A percentile compares a stretch with the other conserved stretches of the same genome.
Evolutionary conservation across 441 rosid genomes (phyloP).

Genomic region (Gossypium davidsonii): DNA sequence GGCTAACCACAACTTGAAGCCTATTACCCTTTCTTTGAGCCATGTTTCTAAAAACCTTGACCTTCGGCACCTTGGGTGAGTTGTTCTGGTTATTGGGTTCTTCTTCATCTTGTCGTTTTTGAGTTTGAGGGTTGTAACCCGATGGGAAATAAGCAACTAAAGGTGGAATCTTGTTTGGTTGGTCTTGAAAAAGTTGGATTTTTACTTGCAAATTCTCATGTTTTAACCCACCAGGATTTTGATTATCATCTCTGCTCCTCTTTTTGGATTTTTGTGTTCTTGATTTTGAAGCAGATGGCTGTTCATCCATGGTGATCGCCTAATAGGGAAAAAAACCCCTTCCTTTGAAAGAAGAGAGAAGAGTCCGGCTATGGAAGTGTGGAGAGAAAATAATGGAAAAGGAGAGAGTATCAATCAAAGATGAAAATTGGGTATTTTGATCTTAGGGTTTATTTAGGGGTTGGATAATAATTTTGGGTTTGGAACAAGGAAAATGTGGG

Average conservation of each 20-base stretch:
- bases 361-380: neutral
- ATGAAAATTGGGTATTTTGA: neutral
- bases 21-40: constrained; percentile 34
- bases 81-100: neutral
- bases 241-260: constrained; percentile 19
- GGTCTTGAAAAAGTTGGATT: constrained; percentile 35
- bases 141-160: constrained; percentile 75
- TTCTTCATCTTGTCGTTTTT: neutral
- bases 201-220: constrained; percentile 19
- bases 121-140: constrained; percentile 41
- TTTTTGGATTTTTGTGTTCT: constrained; percentile 24
- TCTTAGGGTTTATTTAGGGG: neutral
- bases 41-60: constrained; percentile 48
- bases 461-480: neutral
- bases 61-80: constrained; percentile 35
- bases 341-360: neutral
- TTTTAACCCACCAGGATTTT: neutral
- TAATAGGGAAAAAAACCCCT: neutral
- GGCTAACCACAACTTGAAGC: constrained; percentile 65
- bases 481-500: neutral
- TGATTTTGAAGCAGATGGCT: constrained; percentile 9
- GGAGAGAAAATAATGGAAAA: neutral
- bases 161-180: constrained; percentile 44
- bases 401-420: neutral
- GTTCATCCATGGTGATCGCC: constrained; percentile 4